Evolutionary conservation across 2,329 filamentous ascomycete genomes (phyloP), one percentile per base, ranked within the genome.

Genomic region (Pestalotiopsis sp.): DNA sequence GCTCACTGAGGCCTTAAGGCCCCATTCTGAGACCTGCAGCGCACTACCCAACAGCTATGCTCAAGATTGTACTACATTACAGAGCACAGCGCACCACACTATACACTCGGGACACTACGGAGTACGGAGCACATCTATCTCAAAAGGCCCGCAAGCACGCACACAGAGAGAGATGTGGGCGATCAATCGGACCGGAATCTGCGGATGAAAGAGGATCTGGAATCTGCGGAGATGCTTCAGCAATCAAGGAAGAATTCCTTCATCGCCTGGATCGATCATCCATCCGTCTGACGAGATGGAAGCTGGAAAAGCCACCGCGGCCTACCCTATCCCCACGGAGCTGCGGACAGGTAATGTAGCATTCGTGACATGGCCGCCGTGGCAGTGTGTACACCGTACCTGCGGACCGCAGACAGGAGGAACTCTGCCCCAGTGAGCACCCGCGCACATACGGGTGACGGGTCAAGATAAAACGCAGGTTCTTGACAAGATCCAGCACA

Each of bases 1-100:
- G 59, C n/a, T 62, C 27, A 9, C 20, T n/a, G 11, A 52, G 20
- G 20, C 20, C 20, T 23, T 23, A 23, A 23, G 20, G 45, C 20
- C 17, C 45, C 45, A 7, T 52, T 52, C 59, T 62, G 59, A 62
- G 59, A 62, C 59, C 27, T 62, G 31, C 59, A 59, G 57, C 57
- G 23, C 57, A 59, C 57, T 59, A 13, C 17, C 57, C 57, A 14
- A 59, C 57, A 27, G 23, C 14, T 14, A 59, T 59, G 57, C 31
- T 36, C 31, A 9, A 36, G 2, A 36, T 59, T 7, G 14, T 52
- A 52, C 6, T 12, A 58, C 52, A 58, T 52, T 58, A 58, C 52
- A 27, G 14, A 20, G 17, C 20, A 58, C 25, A 52, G 14, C 45
- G 20, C 14, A 52, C 52, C 27, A 11, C 23, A 23, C 3, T 25